Conservation (phyloP, 148 eudicot species). For the Dianthus caryophyllus region DNA sequence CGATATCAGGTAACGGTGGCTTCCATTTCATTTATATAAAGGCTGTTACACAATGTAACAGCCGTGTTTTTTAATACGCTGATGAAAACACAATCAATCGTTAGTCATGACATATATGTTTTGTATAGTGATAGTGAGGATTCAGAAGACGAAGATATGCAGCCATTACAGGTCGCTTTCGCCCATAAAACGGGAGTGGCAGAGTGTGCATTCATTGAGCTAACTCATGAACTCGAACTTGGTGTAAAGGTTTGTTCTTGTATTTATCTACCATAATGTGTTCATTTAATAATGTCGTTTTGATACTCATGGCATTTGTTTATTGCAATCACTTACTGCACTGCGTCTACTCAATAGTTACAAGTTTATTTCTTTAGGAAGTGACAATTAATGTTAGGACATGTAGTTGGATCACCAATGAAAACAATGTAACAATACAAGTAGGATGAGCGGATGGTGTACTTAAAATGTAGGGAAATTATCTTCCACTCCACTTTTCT, state of each 20-base stretch:
- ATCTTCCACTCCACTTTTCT: not conserved
- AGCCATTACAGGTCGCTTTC: conserved; percentile 32
- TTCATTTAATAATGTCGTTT: not conserved
- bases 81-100: no score
- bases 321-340: not conserved
- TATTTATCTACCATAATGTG: not conserved
- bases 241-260: conserved; percentile 48
- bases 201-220: conserved; percentile 64
- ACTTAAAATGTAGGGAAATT: not conserved
- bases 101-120: no score
- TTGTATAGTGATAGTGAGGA: conserved; percentile 48
- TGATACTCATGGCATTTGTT: not conserved
- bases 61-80: no score
- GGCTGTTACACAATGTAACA: no score
- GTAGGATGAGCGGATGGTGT: not conserved
- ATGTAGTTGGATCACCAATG: not conserved
- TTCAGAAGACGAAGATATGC: conserved; percentile 40
- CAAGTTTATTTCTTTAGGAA: not conserved
- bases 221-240: conserved; percentile 58
- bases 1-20: no score
- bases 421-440: not conserved
- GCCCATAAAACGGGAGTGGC: conserved; percentile 61
- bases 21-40: no score
- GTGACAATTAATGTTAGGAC: not conserved
- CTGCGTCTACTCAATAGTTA: not conserved